Percentiles rank a stretch among this genome's conserved stretches.
These are phyloP conservation scores for Pseudoperonospora humuli DNA, from an alignment of 352 stramenopile species.

Conservation along the genomic window DNA sequence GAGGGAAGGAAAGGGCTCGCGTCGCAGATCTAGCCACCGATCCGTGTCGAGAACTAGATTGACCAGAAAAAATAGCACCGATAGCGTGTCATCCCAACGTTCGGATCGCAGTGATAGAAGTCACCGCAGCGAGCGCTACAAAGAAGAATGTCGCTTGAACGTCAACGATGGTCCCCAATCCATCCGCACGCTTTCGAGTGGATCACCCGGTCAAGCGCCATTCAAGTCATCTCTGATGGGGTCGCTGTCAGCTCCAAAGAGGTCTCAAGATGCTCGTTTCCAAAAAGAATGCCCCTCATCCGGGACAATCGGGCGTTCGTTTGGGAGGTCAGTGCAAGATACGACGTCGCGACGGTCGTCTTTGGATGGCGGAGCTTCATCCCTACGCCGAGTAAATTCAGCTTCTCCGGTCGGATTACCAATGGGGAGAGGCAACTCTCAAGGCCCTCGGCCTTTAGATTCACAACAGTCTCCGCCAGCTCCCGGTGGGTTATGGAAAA, in stretches of 20 bases:
- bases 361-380: slow-evolving; percentile 18
- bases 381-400: slow-evolving; percentile 14
- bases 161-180: slow-evolving; percentile 12
- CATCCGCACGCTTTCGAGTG: slow-evolving; percentile 17
- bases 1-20: slow-evolving; percentile 6
- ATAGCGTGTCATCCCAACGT: slow-evolving; percentile 43
- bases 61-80: slow-evolving; percentile 44
- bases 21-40: slow-evolving; percentile 18
- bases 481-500: slow-evolving; percentile 12
- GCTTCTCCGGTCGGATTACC: slow-evolving; percentile 8
- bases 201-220: slow-evolving; percentile 10
- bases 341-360: slow-evolving; percentile 22
- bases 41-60: slow-evolving; percentile 23
- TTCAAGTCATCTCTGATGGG: slow-evolving; percentile 19
- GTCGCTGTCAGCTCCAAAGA: slow-evolving; percentile 27
- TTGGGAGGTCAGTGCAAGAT: slow-evolving; percentile 15
- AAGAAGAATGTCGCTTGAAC: slow-evolving; percentile 17
- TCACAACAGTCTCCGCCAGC: slow-evolving; percentile 10
- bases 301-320: slow-evolving; percentile 14
- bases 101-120: slow-evolving; percentile 38
- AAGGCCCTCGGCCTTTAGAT: slow-evolving; percentile 13
- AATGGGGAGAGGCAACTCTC: slow-evolving; percentile 9
- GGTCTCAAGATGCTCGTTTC: slow-evolving; percentile 43
- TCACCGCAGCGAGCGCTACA: slow-evolving; percentile 25
- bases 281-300: slow-evolving; percentile 20